These are phyloP conservation scores for Peronospora belbahrii DNA, from an alignment of 352 stramenopile species.

Conservation along the genomic window DNA sequence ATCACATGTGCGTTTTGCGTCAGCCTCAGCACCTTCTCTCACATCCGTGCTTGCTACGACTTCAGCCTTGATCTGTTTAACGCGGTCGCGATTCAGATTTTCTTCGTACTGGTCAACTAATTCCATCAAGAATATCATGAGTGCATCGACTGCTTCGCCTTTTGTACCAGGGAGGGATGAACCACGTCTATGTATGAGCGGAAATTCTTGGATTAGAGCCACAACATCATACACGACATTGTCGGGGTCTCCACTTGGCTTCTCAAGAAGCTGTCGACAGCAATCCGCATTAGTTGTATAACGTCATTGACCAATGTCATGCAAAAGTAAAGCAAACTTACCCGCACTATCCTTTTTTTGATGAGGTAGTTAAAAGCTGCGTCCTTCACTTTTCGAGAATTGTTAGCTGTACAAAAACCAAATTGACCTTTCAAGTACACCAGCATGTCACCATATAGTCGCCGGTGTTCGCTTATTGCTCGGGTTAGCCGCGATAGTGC, in stretches of 20 bases:
- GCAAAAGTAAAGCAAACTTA: constrained; percentile 13
- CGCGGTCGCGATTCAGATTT: constrained; percentile 16
- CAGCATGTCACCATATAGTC: constrained; percentile 40
- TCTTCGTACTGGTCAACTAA: constrained; percentile 31
- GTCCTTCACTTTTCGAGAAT: constrained; percentile 40
- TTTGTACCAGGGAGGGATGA: constrained; percentile 23
- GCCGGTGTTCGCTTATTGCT: constrained; percentile 31
- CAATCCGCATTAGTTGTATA: constrained; percentile 8
- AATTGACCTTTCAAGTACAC: constrained; percentile 36
- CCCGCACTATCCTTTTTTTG: constrained; percentile 32
- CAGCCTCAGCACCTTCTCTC: neutral
- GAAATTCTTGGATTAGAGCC: constrained; percentile 31
- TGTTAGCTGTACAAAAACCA: constrained; percentile 27
- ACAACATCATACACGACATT: constrained; percentile 29
- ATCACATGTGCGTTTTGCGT: constrained; percentile 1
- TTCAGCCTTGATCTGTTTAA: constrained; percentile 10
- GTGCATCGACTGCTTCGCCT: constrained; percentile 31
- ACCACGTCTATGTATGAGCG: constrained; percentile 24
- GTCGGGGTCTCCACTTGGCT: constrained; percentile 10
- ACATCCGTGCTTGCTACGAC: neutral
- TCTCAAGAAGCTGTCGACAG: constrained; percentile 18
- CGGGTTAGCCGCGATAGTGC: constrained; percentile 33
- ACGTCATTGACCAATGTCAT: neutral
- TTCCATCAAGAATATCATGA: constrained; percentile 39
- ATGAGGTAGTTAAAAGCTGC: constrained; percentile 42